A percentile compares a stretch with the other conserved stretches of the same genome.
Conservation (phyloP, 306 rosid species). For the Crotalaria pallida region DNA sequence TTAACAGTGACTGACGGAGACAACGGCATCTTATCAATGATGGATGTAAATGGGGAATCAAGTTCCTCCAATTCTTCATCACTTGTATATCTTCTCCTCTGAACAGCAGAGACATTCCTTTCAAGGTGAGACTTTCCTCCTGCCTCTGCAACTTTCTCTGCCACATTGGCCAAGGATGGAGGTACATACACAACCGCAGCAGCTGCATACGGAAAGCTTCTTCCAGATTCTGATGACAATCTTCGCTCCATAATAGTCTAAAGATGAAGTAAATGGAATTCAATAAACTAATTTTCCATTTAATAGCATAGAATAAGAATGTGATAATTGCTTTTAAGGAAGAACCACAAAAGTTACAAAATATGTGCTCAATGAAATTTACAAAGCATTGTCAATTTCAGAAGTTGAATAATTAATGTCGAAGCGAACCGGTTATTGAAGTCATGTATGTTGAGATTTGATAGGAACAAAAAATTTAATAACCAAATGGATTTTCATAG, state of each 20-base stretch:
- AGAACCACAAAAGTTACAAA: neutral
- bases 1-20: constrained; percentile 31
- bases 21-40: constrained; percentile 55
- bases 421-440: neutral
- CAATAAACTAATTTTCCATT: neutral
- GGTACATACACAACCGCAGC: constrained; percentile 54
- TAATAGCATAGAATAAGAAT: neutral
- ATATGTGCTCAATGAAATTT: neutral
- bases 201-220: constrained; percentile 73
- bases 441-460: neutral
- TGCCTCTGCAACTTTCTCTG: constrained; percentile 71
- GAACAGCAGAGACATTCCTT: constrained; percentile 55
- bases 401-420: neutral
- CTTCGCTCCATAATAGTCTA: constrained; percentile 63
- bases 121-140: constrained; percentile 59
- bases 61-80: constrained; percentile 94
- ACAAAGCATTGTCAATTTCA: neutral
- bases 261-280: constrained; percentile 2
- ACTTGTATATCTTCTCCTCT: constrained; percentile 84
- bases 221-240: constrained; percentile 39
- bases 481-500: neutral
- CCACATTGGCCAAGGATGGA: constrained; percentile 61
- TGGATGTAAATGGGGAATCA: constrained; percentile 63
- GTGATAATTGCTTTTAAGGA: neutral
- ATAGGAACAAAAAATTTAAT: neutral